Conservation (phyloP, 139 green algal genomes). For the Penium margaritaceum region DNA sequence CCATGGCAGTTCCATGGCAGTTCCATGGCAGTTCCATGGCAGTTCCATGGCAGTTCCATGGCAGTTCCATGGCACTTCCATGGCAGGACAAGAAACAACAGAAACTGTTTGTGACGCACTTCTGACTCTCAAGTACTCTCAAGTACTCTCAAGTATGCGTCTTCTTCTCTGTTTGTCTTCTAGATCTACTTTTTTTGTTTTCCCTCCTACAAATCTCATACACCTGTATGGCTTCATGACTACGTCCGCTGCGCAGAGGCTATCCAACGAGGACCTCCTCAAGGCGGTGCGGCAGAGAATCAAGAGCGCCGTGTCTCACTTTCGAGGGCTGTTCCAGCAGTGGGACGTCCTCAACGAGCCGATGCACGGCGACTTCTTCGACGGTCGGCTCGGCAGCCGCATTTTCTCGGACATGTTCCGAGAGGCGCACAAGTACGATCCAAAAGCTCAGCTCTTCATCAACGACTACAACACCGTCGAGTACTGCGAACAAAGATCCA, state of each 20-base stretch:
- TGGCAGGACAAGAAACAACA: too few relatives aligned
- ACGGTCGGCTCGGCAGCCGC: background rate
- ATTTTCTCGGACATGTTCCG: slow-evolving; percentile 21
- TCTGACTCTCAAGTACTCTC: too few relatives aligned
- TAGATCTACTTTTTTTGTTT: too few relatives aligned
- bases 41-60: too few relatives aligned
- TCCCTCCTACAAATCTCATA: too few relatives aligned
- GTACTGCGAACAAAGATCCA: slow-evolving; percentile 21
- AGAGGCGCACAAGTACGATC: slow-evolving; percentile 1
- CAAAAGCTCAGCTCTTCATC: slow-evolving; percentile 24
- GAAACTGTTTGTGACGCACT: too few relatives aligned
- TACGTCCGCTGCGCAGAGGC: background rate
- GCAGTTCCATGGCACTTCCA: too few relatives aligned
- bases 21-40: too few relatives aligned
- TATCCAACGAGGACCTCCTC: slow-evolving; percentile 11
- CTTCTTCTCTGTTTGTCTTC: too few relatives aligned
- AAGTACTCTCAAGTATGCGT: too few relatives aligned
- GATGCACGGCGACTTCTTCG: slow-evolving; percentile 41
- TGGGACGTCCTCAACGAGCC: slow-evolving; percentile 49
- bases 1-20: too few relatives aligned
- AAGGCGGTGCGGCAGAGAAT: slow-evolving; percentile 28
- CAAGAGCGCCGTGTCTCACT: slow-evolving; percentile 17
- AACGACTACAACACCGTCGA: slow-evolving; percentile 44
- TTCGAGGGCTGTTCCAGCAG: slow-evolving; percentile 29
- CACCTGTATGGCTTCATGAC: too few relatives aligned